phyloP scores from a whole-genome alignment of 2,329 filamentous ascomycete species.

The Nigrospora sphaerica region DNA sequence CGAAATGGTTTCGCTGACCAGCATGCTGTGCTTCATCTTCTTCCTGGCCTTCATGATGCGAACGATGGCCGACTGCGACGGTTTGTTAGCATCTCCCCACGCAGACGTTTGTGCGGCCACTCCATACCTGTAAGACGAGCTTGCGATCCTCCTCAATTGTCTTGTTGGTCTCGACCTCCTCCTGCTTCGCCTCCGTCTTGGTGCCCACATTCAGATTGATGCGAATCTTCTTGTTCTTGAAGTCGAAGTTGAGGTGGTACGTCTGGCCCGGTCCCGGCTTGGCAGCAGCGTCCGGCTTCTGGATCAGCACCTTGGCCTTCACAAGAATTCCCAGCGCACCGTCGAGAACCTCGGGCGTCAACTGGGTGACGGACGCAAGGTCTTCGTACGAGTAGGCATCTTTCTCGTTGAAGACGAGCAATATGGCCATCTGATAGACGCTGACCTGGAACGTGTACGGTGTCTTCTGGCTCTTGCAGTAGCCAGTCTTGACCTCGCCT shows the following conservation, averaged over 20 bases:
- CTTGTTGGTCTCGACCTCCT: constrained; percentile 97
- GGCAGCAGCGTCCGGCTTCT: constrained; percentile 61
- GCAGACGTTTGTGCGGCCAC: neutral
- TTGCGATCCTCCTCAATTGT: constrained; percentile 98
- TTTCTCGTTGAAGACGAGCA: constrained; percentile 89
- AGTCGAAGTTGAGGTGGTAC: constrained; percentile 85
- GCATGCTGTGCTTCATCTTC: constrained; percentile 94
- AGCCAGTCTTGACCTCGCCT: constrained; percentile 90
- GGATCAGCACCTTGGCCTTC: constrained; percentile 83
- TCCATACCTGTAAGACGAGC: constrained; percentile 84
- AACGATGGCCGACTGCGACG: constrained; percentile 81
- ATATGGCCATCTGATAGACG: constrained; percentile 94
- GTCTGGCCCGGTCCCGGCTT: constrained; percentile 73
- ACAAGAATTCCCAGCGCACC: constrained; percentile 79
- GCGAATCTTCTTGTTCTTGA: constrained; percentile 98
- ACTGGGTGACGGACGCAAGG: constrained; percentile 71
- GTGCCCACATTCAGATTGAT: constrained; percentile 93
- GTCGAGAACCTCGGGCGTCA: constrained; percentile 78
- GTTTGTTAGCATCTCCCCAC: constrained; percentile 3
- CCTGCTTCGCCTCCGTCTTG: constrained; percentile 92
- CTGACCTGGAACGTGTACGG: constrained; percentile 97
- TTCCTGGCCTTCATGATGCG: constrained; percentile 99
- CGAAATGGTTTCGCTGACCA: constrained; percentile 91
- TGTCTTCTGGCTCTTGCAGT: constrained; percentile 81
- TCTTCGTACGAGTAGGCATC: constrained; percentile 83